A percentile compares a stretch with the other conserved stretches of the same genome.
Conservation (phyloP, 768 basidiomycete genomes). For the Tylopilus felleus region DNA sequence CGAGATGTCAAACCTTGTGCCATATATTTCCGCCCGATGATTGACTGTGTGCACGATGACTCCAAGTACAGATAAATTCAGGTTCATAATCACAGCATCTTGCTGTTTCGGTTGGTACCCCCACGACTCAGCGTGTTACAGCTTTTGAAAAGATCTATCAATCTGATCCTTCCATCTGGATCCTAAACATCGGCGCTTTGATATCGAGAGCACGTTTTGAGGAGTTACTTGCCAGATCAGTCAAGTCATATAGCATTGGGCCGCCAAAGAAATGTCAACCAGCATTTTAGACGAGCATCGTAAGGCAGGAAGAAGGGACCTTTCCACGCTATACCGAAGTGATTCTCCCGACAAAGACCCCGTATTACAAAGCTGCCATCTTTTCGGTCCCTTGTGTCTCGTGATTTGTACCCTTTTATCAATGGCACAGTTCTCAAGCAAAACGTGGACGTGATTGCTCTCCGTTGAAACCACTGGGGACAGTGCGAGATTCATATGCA, state of each 20-base stretch:
- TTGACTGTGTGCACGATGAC: constrained; percentile 11
- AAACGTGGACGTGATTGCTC: not conserved
- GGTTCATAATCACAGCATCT: constrained; percentile 13
- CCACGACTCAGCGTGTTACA: not conserved
- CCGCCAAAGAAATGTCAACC: not conserved
- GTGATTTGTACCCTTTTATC: constrained; percentile 5
- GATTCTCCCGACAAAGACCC: not conserved
- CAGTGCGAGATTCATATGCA: not conserved
- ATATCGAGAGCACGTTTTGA: not conserved
- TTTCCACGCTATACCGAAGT: not conserved
- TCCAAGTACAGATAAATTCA: constrained; percentile 27
- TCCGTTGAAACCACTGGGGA: not conserved
- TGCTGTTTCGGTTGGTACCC: not conserved
- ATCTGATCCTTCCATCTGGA: not conserved
- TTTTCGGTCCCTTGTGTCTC: not conserved
- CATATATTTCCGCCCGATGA: constrained; percentile 3
- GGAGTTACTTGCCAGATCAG: not conserved
- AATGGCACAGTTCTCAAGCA: too few species aligned
- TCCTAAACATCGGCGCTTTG: not conserved
- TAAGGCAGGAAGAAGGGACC: not conserved
- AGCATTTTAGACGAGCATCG: not conserved
- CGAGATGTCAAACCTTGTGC: constrained; percentile 16
- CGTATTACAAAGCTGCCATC: not conserved
- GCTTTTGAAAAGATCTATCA: not conserved
- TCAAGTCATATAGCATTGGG: not conserved